Conservation (phyloP, 2,329 filamentous ascomycete genomes). For the Penicillium sp. region DNA sequence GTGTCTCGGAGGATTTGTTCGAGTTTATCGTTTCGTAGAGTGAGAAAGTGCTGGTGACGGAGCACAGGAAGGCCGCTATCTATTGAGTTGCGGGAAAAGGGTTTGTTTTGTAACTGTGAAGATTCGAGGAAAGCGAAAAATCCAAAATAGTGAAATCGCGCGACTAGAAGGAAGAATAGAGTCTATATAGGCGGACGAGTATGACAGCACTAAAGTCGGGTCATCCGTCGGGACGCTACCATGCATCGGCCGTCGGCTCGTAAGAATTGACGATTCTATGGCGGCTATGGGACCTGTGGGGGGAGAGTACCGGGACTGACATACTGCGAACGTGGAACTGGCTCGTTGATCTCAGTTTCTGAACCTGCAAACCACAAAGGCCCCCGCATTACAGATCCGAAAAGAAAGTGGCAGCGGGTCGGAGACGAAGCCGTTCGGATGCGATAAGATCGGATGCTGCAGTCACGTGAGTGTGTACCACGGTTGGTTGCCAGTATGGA, state of each 20-base stretch:
- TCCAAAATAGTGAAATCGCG: neutral
- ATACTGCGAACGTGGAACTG: neutral
- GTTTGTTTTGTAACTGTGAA: neutral
- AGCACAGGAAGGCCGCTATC: neutral
- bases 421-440: constrained; percentile 6
- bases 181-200: constrained; percentile 7
- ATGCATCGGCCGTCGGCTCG: constrained; percentile 11
- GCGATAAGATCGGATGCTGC: constrained; percentile 16
- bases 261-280: neutral
- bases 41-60: neutral
- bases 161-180: neutral
- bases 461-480: constrained; percentile 6
- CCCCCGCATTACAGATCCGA: constrained; percentile 11
- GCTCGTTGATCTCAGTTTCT: neutral
- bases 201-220: constrained; percentile 9
- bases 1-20: neutral
- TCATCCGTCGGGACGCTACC: neutral
- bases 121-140: neutral
- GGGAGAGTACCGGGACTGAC: neutral
- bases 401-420: neutral
- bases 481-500: neutral
- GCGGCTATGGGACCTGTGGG: neutral
- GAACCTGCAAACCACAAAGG: neutral
- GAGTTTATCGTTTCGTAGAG: neutral
- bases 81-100: neutral